These are phyloP conservation scores for Xanthoparmelia taractica DNA, from an alignment of 495 filamentous ascomycete genomes.

Conservation along the genomic window DNA sequence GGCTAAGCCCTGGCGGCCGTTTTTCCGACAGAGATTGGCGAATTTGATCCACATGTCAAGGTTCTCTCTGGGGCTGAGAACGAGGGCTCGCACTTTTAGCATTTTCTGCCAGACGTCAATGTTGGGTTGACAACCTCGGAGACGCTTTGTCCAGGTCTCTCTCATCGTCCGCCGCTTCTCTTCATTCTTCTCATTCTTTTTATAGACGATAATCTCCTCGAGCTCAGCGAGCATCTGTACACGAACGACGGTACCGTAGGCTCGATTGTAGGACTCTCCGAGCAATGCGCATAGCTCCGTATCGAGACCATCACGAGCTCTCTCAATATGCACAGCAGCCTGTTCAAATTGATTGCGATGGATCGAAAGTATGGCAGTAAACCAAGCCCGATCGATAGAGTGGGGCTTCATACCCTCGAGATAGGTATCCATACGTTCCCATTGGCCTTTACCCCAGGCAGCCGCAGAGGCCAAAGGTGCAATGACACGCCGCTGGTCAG, in stretches of 20 bases:
- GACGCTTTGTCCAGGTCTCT: slow-evolving; percentile 85
- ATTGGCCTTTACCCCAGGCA: slow-evolving; percentile 95
- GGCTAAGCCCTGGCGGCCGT: slow-evolving; percentile 86
- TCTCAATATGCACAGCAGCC: slow-evolving; percentile 74
- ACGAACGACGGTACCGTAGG: slow-evolving; percentile 89
- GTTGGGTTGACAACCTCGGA: slow-evolving; percentile 92
- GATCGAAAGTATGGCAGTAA: slow-evolving; percentile 86
- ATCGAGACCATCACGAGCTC: slow-evolving; percentile 86
- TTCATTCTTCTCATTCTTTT: slow-evolving; percentile 68
- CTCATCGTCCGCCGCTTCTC: slow-evolving; percentile 88
- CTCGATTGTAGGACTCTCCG: slow-evolving; percentile 92
- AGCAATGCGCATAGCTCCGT: slow-evolving; percentile 90
- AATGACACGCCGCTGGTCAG: slow-evolving; percentile 78
- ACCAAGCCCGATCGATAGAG: slow-evolving; percentile 92
- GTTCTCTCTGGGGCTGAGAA: slow-evolving; percentile 83
- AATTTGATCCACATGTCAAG: slow-evolving; percentile 99
- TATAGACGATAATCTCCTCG: slow-evolving; percentile 96
- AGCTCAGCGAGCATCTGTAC: slow-evolving; percentile 98
- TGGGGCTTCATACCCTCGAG: slow-evolving; percentile 86
- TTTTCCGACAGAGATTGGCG: slow-evolving; percentile 93
- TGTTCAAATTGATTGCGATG: slow-evolving; percentile 93
- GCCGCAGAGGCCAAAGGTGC: slow-evolving; percentile 90
- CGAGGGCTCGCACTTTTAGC: slow-evolving; percentile 88
- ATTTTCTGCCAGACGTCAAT: slow-evolving; percentile 98
- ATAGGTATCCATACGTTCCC: slow-evolving; percentile 97